Evolutionary conservation across 305 asterid genomes (phyloP), one percentile per base, ranked within the genome.

Genomic region (Fraxinus xanthoxyloides): DNA sequence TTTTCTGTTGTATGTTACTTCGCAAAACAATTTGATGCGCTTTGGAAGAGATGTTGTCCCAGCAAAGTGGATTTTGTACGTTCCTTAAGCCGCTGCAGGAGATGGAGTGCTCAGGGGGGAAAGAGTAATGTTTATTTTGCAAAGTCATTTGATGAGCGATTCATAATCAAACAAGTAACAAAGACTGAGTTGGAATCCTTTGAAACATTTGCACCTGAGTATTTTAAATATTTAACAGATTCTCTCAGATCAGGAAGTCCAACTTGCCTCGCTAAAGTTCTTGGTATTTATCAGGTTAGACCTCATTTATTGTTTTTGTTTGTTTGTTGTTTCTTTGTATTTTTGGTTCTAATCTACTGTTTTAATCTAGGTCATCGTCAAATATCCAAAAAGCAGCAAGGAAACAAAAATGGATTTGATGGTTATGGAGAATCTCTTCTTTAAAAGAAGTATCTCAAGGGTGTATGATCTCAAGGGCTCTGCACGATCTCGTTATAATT

Each of bases 351-450:
- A 38, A 84, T 83, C 35, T 28, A 43, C 19, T 38, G 56, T 76
- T 32, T 43, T 81, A 59, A 76, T 79, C 77, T 63, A 96, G 99
- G 98, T 93, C 19, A 83, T 85, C 0, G 87, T 92, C 28, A 97
- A 92, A 82, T 86, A 92, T 76, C 54, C 84, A 84, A 97, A 88
- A 86, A 91, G 97, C 17, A 94, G 98, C 30, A 95, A 91, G 83
- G 99, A 97, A 83, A 90, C 90, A 85, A 97, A 93, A 84, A 93
- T 97, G 95, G 98, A 97, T 84, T 75, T 97, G 87, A 97, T 95
- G 93, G 95, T 95, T 76, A 95, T 95, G 98, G 99, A 97, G 95
- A 97, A 97, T 88, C 97, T 97, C 43, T 97, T 97, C 89, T 95
- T 84, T 72, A 80, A 86, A 80, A 88, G 95, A 85, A 95, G 40